These are phyloP conservation scores for Sindora glabra DNA, from an alignment of 306 rosid species.

Conservation along the genomic window DNA sequence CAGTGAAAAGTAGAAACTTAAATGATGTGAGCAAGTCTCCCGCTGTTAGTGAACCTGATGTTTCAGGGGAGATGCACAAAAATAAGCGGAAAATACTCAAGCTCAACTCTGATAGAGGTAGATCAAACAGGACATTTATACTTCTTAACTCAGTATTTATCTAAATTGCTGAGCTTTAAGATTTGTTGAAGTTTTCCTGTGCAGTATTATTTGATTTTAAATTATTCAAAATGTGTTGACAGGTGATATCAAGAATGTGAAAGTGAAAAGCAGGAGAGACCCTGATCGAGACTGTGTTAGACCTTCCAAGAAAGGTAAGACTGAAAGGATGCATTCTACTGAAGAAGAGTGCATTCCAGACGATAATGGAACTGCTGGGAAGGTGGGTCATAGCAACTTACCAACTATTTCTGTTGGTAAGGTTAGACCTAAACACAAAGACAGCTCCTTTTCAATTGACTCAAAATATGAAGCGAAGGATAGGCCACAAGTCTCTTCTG, in stretches of 20 bases:
- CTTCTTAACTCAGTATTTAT: slow-evolving; percentile 6
- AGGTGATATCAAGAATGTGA: slow-evolving; percentile 62
- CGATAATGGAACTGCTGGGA: slow-evolving; percentile 44
- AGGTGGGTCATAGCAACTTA: slow-evolving; percentile 38
- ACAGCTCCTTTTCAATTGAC: slow-evolving; percentile 48
- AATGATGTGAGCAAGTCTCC: slow-evolving; percentile 80
- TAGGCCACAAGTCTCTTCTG: slow-evolving; percentile 33
- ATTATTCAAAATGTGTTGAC: slow-evolving; percentile 29
- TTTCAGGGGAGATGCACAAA: slow-evolving; percentile 53
- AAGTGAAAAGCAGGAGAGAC: slow-evolving; percentile 60
- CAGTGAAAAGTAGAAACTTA: slow-evolving; percentile 72
- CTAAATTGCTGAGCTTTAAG: slow-evolving; percentile 12
- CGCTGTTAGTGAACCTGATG: slow-evolving; percentile 42
- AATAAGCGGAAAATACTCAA: slow-evolving; percentile 44
- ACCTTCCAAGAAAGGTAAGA: slow-evolving; percentile 64
- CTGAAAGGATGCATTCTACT: slow-evolving; percentile 31
- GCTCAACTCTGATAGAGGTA: slow-evolving; percentile 62
- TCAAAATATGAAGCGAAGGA: slow-evolving; percentile 37
- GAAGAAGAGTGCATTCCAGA: slow-evolving; percentile 66
- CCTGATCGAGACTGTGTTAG: slow-evolving; percentile 56
- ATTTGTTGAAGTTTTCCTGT: slow-evolving; percentile 14
- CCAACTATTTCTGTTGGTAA: slow-evolving; percentile 47
- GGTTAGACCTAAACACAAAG: slow-evolving; percentile 37
- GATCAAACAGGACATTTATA: slow-evolving; percentile 13
- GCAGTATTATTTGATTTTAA: background rate